Evolutionary conservation across 1,284 basidiomycete species (phyloP).

Genomic region (Wolfiporia cocos): DNA sequence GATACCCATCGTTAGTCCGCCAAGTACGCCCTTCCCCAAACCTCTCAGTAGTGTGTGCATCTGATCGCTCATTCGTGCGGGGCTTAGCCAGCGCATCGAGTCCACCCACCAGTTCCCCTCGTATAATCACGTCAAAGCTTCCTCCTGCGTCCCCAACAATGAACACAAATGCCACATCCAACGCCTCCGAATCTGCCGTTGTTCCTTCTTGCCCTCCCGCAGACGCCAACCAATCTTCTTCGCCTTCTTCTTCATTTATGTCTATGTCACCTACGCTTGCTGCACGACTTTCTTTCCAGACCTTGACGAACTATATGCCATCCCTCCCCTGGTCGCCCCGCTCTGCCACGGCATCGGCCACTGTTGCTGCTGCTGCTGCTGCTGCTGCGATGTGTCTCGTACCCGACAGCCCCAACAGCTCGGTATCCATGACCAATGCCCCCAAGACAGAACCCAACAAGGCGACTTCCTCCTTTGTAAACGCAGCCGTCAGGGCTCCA

Average conservation of each 20-base stretch:
- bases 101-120: slow-evolving; percentile 5
- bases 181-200: slow-evolving; percentile 3
- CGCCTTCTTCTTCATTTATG: slow-evolving; percentile 32
- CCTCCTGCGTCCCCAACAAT: slow-evolving; percentile 17
- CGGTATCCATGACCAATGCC: slow-evolving; percentile 15
- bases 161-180: slow-evolving; percentile 9
- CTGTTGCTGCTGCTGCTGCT: slow-evolving; percentile 22
- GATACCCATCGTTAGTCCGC: slow-evolving; percentile 25
- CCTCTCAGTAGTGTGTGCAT: slow-evolving; percentile 25
- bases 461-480: slow-evolving; percentile 15
- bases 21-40: slow-evolving; percentile 22
- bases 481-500: slow-evolving; percentile 9
- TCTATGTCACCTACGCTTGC: slow-evolving; percentile 46
- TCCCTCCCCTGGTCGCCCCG: slow-evolving; percentile 40
- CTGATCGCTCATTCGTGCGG: slow-evolving; percentile 9
- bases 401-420: slow-evolving; percentile 20
- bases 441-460: slow-evolving; percentile 7
- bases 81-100: slow-evolving; percentile 5
- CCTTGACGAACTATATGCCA: slow-evolving; percentile 51
- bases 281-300: slow-evolving; percentile 37
- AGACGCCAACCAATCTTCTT: slow-evolving; percentile 9
- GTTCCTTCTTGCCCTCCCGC: slow-evolving; percentile 2
- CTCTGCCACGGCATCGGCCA: slow-evolving; percentile 12
- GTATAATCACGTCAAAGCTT: slow-evolving; percentile 15
- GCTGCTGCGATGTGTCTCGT: slow-evolving; percentile 22